Percentiles rank a stretch among this genome's conserved stretches.
phyloP scores from a whole-genome alignment of 2,329 filamentous ascomycete genomes.

The Hypomyces rosellus region DNA sequence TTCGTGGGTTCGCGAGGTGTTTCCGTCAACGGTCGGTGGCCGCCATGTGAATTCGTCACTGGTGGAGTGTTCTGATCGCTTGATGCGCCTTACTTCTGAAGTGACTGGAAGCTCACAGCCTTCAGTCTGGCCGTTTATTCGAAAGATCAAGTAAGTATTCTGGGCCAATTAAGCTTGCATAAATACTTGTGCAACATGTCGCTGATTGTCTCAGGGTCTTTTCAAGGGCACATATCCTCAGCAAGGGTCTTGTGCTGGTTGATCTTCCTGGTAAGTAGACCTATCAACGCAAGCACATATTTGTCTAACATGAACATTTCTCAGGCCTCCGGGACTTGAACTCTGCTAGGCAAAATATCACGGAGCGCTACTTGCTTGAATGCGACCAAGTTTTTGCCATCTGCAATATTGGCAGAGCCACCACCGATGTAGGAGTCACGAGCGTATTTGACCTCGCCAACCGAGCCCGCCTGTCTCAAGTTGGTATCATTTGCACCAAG shows the following conservation, averaged over 20 bases:
- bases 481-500: slow-evolving; percentile 38
- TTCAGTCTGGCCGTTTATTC: slow-evolving; percentile 38
- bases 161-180: no score
- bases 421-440: slow-evolving; percentile 34
- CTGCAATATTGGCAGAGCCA: slow-evolving; percentile 34
- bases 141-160: slow-evolving; percentile 33
- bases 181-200: not conserved
- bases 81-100: slow-evolving; percentile 35
- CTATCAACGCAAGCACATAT: no score
- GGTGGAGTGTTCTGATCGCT: slow-evolving; percentile 26
- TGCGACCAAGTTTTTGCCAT: slow-evolving; percentile 44
- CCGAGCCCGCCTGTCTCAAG: slow-evolving; percentile 30
- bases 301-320: not conserved
- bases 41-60: slow-evolving; percentile 4
- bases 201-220: slow-evolving; percentile 29
- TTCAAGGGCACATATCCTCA: slow-evolving; percentile 39
- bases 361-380: slow-evolving; percentile 37
- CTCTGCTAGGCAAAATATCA: slow-evolving; percentile 35
- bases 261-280: slow-evolving; percentile 37
- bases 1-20: slow-evolving; percentile 17
- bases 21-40: slow-evolving; percentile 5
- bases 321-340: slow-evolving; percentile 42
- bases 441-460: slow-evolving; percentile 35
- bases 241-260: slow-evolving; percentile 40
- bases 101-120: slow-evolving; percentile 11